These are phyloP conservation scores for Aspergillus sp. DNA, from an alignment of 2,329 filamentous ascomycete species.

Conservation along the genomic window DNA sequence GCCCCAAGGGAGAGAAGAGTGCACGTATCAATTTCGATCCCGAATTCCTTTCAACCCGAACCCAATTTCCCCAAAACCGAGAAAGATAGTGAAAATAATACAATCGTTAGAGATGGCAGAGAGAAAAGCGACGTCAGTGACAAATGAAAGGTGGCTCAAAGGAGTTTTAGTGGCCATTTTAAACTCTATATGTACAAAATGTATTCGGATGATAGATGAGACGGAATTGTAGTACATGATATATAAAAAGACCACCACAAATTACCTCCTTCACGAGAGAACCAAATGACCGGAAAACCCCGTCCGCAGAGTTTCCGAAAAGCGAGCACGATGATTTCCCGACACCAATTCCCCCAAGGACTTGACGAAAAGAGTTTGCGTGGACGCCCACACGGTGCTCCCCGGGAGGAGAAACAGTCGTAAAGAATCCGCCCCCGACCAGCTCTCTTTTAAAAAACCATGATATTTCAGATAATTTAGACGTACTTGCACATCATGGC, in stretches of 20 bases:
- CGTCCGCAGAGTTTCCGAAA: background rate
- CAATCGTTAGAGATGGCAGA: background rate
- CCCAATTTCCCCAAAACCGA: background rate
- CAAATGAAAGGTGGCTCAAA: conserved; percentile 6
- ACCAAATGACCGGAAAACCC: background rate
- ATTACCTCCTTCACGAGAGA: conserved; percentile 16
- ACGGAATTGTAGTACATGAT: conserved; percentile 30
- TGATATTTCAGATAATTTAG: conserved; percentile 28
- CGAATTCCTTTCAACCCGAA: background rate
- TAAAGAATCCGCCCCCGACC: background rate
- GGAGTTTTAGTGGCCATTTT: conserved; percentile 27
- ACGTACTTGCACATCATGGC: conserved; percentile 91
- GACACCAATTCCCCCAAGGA: background rate
- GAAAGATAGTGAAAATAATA: background rate
- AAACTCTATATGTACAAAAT: conserved; percentile 31
- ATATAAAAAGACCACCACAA: conserved; percentile 30
- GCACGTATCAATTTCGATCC: background rate
- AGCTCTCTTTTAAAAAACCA: background rate
- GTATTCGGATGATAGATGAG: conserved; percentile 26
- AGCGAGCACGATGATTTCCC: background rate
- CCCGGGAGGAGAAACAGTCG: background rate
- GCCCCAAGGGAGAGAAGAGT: background rate
- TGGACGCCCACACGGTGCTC: background rate
- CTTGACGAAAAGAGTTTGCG: background rate
- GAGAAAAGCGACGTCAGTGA: background rate